Evolutionary conservation across 106 monocot genomes (phyloP).

Genomic region (Dendrobium chrysotoxum): DNA sequence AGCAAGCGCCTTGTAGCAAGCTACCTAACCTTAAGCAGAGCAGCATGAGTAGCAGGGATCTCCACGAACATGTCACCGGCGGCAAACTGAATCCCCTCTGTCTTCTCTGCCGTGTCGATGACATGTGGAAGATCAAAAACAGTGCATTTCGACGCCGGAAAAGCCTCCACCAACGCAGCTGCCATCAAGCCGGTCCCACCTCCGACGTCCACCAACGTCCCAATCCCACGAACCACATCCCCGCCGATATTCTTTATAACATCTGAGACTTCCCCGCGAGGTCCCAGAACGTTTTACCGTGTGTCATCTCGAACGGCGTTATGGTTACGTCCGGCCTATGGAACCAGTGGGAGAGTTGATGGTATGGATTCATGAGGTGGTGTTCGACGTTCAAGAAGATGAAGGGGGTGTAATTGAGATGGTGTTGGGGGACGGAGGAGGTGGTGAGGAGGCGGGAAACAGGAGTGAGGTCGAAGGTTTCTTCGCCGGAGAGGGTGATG

Average conservation of each 20-base stretch:
- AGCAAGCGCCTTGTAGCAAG: too few species aligned
- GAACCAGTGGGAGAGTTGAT: conserved; percentile 5
- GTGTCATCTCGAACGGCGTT: conserved; percentile 16
- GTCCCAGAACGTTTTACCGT: not conserved
- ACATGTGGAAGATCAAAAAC: conserved; percentile 30
- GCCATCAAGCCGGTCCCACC: conserved; percentile 14
- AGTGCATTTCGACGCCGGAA: conserved; percentile 13
- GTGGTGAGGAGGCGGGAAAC: conserved; percentile 9
- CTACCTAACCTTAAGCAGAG: conserved; percentile 28
- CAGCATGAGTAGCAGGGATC: conserved; percentile 20
- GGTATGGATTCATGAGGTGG: not conserved
- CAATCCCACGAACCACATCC: not conserved
- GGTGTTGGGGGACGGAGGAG: not conserved
- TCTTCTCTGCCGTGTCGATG: not conserved
- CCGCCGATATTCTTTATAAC: not conserved
- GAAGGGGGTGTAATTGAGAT: not conserved
- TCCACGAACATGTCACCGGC: conserved; percentile 32
- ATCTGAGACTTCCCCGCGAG: not conserved
- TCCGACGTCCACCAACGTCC: conserved; percentile 19
- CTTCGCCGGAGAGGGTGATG: not conserved
- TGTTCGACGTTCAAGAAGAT: not conserved
- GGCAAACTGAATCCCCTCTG: conserved; percentile 12
- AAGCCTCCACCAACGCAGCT: conserved; percentile 8
- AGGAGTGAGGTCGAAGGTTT: conserved; percentile 7
- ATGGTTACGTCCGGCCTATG: not conserved